phyloP scores from a whole-genome alignment of 1,139 yeast genomes.

The Yamadazyma spencermartinsiae region DNA sequence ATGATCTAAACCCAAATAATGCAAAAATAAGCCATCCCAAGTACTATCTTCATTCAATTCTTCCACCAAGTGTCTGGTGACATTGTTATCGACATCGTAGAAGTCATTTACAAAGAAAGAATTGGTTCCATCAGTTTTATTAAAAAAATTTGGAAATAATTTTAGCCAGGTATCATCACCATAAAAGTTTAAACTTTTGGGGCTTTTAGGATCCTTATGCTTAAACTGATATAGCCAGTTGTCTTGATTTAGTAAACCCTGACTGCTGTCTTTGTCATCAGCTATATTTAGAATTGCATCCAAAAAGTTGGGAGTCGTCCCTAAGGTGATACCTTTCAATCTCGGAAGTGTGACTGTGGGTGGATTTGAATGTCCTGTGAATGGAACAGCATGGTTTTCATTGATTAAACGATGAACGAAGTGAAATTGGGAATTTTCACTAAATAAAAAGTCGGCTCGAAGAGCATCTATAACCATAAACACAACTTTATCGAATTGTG shows the following conservation, averaged over 20 bases:
- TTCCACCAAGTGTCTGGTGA: slow-evolving; percentile 75
- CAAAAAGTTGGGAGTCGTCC: slow-evolving; percentile 75
- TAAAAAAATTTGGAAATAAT: slow-evolving; percentile 69
- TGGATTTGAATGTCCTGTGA: slow-evolving; percentile 86
- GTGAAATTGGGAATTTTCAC: slow-evolving; percentile 59
- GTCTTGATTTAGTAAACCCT: slow-evolving; percentile 74
- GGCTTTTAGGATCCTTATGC: slow-evolving; percentile 25
- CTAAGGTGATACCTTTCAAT: slow-evolving; percentile 77
- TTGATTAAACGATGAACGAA: slow-evolving; percentile 68
- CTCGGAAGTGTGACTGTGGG: slow-evolving; percentile 84
- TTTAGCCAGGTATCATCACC: slow-evolving; percentile 99
- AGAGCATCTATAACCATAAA: slow-evolving; percentile 92
- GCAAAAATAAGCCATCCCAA: slow-evolving; percentile 89
- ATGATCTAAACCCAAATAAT: slow-evolving; percentile 92
- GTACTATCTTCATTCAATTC: slow-evolving; percentile 42
- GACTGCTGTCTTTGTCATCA: slow-evolving; percentile 77
- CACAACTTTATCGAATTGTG: slow-evolving; percentile 67
- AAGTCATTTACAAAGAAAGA: slow-evolving; percentile 94
- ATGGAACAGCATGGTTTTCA: slow-evolving; percentile 74
- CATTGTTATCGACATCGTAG: slow-evolving; percentile 90
- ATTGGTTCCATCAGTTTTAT: slow-evolving; percentile 78
- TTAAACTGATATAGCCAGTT: slow-evolving; percentile 81
- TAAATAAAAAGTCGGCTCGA: slow-evolving; percentile 82
- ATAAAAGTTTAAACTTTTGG: slow-evolving; percentile 64
- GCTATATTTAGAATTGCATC: slow-evolving; percentile 93